phyloP scores from a whole-genome alignment of 192 early-diverging fungal species.

The Diversispora epigaea region DNA sequence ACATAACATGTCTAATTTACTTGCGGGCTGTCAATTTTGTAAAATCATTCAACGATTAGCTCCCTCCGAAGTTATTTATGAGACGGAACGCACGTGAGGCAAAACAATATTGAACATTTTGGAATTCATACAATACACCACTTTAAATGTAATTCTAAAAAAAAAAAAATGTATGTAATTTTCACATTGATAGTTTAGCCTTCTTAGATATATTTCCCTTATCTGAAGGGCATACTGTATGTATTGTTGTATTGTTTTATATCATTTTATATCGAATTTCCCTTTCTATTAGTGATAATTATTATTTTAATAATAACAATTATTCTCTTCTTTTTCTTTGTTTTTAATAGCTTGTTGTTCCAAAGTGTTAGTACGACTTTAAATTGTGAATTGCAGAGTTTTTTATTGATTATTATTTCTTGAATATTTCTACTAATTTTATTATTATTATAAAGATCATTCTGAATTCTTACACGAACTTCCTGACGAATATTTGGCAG shows the following conservation, averaged over 20 bases:
- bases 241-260: slow-evolving; percentile 17
- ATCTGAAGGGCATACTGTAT: slow-evolving; percentile 69
- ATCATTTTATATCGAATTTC: slow-evolving; percentile 1
- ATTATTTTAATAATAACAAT: background rate
- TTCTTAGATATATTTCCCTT: slow-evolving; percentile 84
- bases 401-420: slow-evolving; percentile 10
- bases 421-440: background rate
- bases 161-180: background rate
- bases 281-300: too few relatives aligned
- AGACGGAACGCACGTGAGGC: slow-evolving; percentile 70
- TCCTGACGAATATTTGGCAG: slow-evolving; percentile 78
- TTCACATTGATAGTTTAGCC: slow-evolving; percentile 50
- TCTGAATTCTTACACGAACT: slow-evolving; percentile 89
- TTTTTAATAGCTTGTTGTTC: slow-evolving; percentile 61
- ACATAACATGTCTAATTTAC: background rate
- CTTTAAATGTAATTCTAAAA: background rate
- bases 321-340: background rate
- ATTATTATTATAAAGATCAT: slow-evolving; percentile 58
- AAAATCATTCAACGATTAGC: slow-evolving; percentile 85
- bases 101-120: too few relatives aligned
- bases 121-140: too few relatives aligned
- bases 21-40: slow-evolving; percentile 79
- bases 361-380: slow-evolving; percentile 53
- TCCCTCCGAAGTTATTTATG: slow-evolving; percentile 77
- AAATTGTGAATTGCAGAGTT: too few relatives aligned